Conservation (phyloP, 78 protist genomes). For the Protostelium mycophagum region DNA sequence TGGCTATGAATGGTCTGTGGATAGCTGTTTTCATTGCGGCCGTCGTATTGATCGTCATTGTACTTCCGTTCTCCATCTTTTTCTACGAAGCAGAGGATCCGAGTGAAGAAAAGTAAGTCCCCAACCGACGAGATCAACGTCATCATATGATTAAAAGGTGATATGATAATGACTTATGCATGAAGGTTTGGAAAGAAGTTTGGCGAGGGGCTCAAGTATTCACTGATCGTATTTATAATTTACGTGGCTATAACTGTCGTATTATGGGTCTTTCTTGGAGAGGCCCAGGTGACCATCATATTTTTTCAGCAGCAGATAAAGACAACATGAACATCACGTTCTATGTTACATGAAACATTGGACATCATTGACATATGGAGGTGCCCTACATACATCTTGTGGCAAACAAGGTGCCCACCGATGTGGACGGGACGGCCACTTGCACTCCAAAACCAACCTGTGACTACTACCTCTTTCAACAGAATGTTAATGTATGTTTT, state of each 20-base stretch:
- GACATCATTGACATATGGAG: not conserved
- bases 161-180: not conserved
- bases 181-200: slow-evolving; percentile 7
- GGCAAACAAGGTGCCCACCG: not conserved
- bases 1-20: slow-evolving; percentile 53
- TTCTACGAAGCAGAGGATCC: slow-evolving; percentile 86
- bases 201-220: slow-evolving; percentile 45
- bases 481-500: too few relatives aligned
- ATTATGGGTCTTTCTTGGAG: slow-evolving; percentile 38
- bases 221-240: slow-evolving; percentile 23
- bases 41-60: slow-evolving; percentile 39
- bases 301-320: too few relatives aligned
- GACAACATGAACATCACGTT: too few relatives aligned
- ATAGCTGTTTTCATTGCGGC: slow-evolving; percentile 33
- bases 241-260: slow-evolving; percentile 10
- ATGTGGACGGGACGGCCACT: not conserved
- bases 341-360: too few relatives aligned
- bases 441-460: not conserved
- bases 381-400: not conserved
- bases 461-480: not conserved
- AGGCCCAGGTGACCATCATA: slow-evolving; percentile 41
- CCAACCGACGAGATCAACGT: not conserved
- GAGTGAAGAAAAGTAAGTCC: slow-evolving; percentile 17
- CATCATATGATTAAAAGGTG: not conserved
- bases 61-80: slow-evolving; percentile 82